phyloP scores from a whole-genome alignment of 805 yeast species.

The Candida caryicola region DNA sequence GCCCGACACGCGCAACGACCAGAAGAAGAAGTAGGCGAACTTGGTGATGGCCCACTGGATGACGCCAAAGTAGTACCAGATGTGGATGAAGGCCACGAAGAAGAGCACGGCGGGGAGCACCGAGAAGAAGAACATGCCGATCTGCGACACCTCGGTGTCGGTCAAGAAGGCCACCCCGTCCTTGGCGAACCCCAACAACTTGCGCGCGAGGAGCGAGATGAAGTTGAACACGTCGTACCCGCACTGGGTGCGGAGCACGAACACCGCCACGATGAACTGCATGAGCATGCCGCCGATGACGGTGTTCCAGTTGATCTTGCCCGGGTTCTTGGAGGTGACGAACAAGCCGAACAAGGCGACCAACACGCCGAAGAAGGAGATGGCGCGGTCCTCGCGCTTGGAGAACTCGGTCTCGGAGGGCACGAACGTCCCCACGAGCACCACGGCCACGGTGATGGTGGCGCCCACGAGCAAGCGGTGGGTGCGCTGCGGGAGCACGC shows the following conservation, averaged over 20 bases:
- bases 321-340: slow-evolving; percentile 44
- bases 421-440: slow-evolving; percentile 55
- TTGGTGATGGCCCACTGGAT: slow-evolving; percentile 60
- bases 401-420: slow-evolving; percentile 48
- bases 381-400: slow-evolving; percentile 49
- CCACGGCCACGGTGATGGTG: slow-evolving; percentile 42
- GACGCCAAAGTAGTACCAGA: slow-evolving; percentile 57
- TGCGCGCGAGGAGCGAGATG: slow-evolving; percentile 54
- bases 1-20: slow-evolving; percentile 58
- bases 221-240: slow-evolving; percentile 64
- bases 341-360: slow-evolving; percentile 46
- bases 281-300: slow-evolving; percentile 58
- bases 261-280: slow-evolving; percentile 58
- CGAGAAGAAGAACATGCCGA: slow-evolving; percentile 51
- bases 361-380: slow-evolving; percentile 54
- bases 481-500: slow-evolving; percentile 36
- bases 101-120: slow-evolving; percentile 63
- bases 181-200: slow-evolving; percentile 54
- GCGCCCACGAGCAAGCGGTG: slow-evolving; percentile 46
- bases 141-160: slow-evolving; percentile 33
- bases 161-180: slow-evolving; percentile 62
- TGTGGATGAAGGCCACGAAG: slow-evolving; percentile 61
- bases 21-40: slow-evolving; percentile 56
- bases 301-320: slow-evolving; percentile 53
- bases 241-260: slow-evolving; percentile 56